Percentiles rank a stretch among this genome's conserved stretches.
phyloP scores from a whole-genome alignment of 192 early-diverging fungal genomes.

The Gaertneriomyces semiglobifer region DNA sequence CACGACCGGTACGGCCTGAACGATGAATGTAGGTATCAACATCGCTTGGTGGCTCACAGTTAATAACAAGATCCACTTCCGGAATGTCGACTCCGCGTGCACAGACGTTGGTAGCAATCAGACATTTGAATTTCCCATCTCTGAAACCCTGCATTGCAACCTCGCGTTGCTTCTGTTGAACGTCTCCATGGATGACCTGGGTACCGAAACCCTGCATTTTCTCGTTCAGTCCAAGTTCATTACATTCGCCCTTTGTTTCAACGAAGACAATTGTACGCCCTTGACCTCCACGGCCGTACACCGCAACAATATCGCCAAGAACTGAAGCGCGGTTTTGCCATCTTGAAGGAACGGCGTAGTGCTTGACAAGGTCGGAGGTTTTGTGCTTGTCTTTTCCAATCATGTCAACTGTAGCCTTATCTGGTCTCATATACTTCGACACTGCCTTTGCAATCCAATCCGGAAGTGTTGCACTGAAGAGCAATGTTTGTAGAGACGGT shows the following conservation, averaged over 20 bases:
- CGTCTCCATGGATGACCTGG: slow-evolving; percentile 84
- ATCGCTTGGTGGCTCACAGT: slow-evolving; percentile 91
- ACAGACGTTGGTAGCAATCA: slow-evolving; percentile 92
- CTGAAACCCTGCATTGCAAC: slow-evolving; percentile 79
- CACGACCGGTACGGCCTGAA: slow-evolving; percentile 91
- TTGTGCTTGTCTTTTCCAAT: slow-evolving; percentile 83
- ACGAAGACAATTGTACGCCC: slow-evolving; percentile 91
- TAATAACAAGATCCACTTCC: slow-evolving; percentile 95
- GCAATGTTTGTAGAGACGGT: slow-evolving; percentile 60
- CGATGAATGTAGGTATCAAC: slow-evolving; percentile 94
- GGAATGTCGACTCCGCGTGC: slow-evolving; percentile 96
- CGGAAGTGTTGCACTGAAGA: slow-evolving; percentile 84
- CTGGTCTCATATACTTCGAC: slow-evolving; percentile 52
- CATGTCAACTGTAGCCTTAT: slow-evolving; percentile 70
- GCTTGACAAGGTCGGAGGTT: slow-evolving; percentile 82
- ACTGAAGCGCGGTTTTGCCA: slow-evolving; percentile 89
- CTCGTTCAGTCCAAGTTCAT: slow-evolving; percentile 73
- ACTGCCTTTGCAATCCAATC: slow-evolving; percentile 67
- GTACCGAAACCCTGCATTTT: slow-evolving; percentile 69
- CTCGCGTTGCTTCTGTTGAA: slow-evolving; percentile 75
- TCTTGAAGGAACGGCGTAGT: slow-evolving; percentile 79
- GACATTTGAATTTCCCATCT: slow-evolving; percentile 76
- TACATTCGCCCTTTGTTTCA: slow-evolving; percentile 89
- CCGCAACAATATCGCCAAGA: slow-evolving; percentile 89
- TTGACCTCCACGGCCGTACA: slow-evolving; percentile 70